Conservation (phyloP, 228 moss, liverwort and hornwort genomes). For the Sphagnum fallax region DNA sequence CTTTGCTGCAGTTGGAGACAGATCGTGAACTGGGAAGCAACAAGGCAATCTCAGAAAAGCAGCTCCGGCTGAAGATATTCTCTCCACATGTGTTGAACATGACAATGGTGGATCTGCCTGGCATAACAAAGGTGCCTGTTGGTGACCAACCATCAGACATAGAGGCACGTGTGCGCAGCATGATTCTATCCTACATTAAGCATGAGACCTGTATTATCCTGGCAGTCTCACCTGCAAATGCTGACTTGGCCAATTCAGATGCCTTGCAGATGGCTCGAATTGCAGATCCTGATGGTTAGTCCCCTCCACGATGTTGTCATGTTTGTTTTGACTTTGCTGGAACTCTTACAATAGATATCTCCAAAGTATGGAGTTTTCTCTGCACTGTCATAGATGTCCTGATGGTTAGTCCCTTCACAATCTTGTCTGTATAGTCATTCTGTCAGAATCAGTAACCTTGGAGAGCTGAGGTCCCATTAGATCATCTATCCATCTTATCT, state of each 20-base stretch:
- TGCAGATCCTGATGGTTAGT: slow-evolving; percentile 90
- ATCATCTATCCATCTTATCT: no score
- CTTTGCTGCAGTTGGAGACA: slow-evolving; percentile 76
- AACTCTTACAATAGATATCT: no score
- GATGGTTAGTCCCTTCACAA: no score
- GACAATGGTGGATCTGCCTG: slow-evolving; percentile 93
- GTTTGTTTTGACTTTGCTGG: no score
- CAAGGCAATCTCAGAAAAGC: slow-evolving; percentile 97
- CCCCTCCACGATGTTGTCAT: background rate
- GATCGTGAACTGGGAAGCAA: slow-evolving; percentile 93
- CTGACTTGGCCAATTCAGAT: slow-evolving; percentile 94
- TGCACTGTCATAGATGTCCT: no score
- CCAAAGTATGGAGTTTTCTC: no score
- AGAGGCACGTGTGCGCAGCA: slow-evolving; percentile 92
- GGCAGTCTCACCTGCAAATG: slow-evolving; percentile 97
- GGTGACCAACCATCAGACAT: slow-evolving; percentile 98
- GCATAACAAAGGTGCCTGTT: slow-evolving; percentile 98
- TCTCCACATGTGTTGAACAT: slow-evolving; percentile 97
- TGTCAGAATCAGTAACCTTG: no score
- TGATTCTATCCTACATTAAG: slow-evolving; percentile 94
- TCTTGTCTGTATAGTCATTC: no score
- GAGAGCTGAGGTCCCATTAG: no score
- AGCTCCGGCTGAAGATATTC: slow-evolving; percentile 93
- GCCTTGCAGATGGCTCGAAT: slow-evolving; percentile 99
- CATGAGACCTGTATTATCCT: slow-evolving; percentile 98